Base-by-base conservation (phyloP, 2,329 filamentous ascomycete genomes). In the Grosmannia huntii region DNA sequence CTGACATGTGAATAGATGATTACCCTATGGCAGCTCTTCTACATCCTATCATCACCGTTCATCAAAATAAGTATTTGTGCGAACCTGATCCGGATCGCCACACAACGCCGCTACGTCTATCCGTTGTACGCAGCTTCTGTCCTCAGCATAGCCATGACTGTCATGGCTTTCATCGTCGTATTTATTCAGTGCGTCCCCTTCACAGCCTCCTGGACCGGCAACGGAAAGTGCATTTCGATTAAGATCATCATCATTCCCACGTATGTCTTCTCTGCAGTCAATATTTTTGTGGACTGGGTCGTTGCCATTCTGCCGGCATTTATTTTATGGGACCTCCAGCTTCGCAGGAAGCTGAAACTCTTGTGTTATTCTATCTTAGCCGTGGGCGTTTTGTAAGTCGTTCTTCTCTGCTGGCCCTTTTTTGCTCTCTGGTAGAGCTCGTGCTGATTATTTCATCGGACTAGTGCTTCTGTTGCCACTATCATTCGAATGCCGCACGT, bases 191-290 rank as follows among this genome's bases (percentile, higher is more conserved):
- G 55, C 36, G n/a, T n/a, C 3, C 55, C 55, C 23, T 10, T 57
- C 14, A 9, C 31, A 2, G 55, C 55, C 11, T 57, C 55, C 12
- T 57, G 55, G 55, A 50, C 46, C 12, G 46, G 48, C 28, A 19
- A 38, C 5, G 55, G 55, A 19, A 57, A 14, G 2, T 57, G 55
- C n/a, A 57, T 57, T 48, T 11, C 23, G 14, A 21, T 27, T 4
- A 41, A 21, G 3, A 52, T 57, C 16, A 57, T 57, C 55, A 57
- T 57, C 33, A 33, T 31, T 16, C 49, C 28, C 21, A 57, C 55
- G 16, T 57, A 57, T 21, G 49, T 31, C 16, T 21, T 57, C 10
- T 57, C 55, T 2, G 55, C 33, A 10, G 16, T 52, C 21, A 57
- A 57, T 14, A 52, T 57, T 14, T 14, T 44, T 5, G 27, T 31